phyloP scores from a whole-genome alignment of 805 yeast genomes.

The Wickerhamiella allomyrinae region DNA sequence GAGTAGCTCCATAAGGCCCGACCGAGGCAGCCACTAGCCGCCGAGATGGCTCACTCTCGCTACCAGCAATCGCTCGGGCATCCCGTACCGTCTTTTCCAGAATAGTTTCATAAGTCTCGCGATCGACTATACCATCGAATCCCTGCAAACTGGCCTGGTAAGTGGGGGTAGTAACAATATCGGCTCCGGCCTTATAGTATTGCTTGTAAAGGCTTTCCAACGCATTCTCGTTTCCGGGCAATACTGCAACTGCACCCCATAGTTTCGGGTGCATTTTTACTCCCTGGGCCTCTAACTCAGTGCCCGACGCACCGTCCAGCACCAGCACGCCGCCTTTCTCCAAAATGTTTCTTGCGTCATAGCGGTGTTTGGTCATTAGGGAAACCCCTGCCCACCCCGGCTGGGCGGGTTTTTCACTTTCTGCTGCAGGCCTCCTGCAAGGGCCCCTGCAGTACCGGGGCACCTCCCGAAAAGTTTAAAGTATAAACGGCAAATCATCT shows the following conservation, averaged over 20 bases:
- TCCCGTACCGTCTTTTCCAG: constrained; percentile 12
- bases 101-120: background rate
- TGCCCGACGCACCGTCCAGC: constrained; percentile 56
- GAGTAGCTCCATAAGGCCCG: constrained; percentile 66
- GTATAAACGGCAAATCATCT: too few species aligned
- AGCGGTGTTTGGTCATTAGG: background rate
- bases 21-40: constrained; percentile 42
- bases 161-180: constrained; percentile 40
- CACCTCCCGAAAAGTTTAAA: too few species aligned
- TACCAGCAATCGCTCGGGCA: constrained; percentile 20
- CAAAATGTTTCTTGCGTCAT: background rate
- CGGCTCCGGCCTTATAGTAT: constrained; percentile 41
- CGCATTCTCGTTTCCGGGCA: constrained; percentile 31
- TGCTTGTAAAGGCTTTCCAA: constrained; percentile 36
- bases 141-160: constrained; percentile 44
- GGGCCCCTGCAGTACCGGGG: too few species aligned
- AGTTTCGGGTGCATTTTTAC: constrained; percentile 33
- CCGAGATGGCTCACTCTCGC: background rate
- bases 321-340: constrained; percentile 6
- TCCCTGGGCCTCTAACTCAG: constrained; percentile 40
- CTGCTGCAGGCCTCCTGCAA: too few species aligned
- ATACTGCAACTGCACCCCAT: constrained; percentile 45
- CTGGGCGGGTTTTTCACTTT: too few species aligned
- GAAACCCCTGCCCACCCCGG: background rate
- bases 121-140: constrained; percentile 12